These are phyloP conservation scores for Arthrobotrys conoides DNA, from an alignment of 2,329 filamentous ascomycete species.

Conservation along the genomic window DNA sequence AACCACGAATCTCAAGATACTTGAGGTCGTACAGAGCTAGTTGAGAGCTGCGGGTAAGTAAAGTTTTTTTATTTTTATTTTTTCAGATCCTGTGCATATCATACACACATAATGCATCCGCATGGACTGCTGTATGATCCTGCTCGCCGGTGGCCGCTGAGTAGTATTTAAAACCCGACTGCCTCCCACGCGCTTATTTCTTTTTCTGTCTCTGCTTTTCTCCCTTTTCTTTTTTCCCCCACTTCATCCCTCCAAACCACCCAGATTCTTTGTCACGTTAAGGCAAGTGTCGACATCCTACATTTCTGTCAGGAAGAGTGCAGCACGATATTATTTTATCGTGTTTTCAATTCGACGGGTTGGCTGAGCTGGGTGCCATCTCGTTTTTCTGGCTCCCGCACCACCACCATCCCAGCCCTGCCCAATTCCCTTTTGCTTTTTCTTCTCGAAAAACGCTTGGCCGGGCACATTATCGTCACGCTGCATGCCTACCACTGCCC, in stretches of 20 bases:
- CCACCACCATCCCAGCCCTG: constrained; percentile 36
- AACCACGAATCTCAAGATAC: constrained; percentile 22
- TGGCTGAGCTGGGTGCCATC: constrained; percentile 11
- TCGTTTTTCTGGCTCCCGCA: constrained; percentile 33
- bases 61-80: constrained; percentile 23
- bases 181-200: constrained; percentile 59
- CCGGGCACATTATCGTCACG: constrained; percentile 49
- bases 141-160: constrained; percentile 53
- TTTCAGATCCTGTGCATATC: constrained; percentile 45
- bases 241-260: constrained; percentile 34
- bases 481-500: constrained; percentile 28
- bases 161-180: constrained; percentile 56
- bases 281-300: constrained; percentile 51
- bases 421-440: constrained; percentile 35
- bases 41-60: constrained; percentile 36
- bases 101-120: constrained; percentile 29
- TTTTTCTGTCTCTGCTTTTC: constrained; percentile 60
- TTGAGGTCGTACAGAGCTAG: constrained; percentile 38
- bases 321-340: constrained; percentile 20
- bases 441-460: constrained; percentile 37
- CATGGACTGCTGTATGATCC: constrained; percentile 44
- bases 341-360: constrained; percentile 14
- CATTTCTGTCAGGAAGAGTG: constrained; percentile 6
- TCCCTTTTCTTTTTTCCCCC: constrained; percentile 53
- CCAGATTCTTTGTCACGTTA: constrained; percentile 32